Conservation (phyloP, 2,329 filamentous ascomycete genomes). For the Trichothecium sympodiale region DNA sequence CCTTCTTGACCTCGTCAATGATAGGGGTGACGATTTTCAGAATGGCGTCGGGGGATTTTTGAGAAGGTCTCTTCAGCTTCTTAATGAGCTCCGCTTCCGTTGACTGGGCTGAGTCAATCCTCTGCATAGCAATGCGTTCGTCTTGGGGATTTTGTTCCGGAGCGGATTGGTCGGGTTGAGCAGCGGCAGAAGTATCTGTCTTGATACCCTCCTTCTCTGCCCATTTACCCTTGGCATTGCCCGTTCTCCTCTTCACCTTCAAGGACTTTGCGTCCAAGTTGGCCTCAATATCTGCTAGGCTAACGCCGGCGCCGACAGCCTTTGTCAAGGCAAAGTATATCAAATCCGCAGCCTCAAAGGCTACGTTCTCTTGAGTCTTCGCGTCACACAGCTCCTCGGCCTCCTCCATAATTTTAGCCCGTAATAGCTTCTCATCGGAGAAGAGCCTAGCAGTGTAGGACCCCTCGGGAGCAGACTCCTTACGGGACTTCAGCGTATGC, state of each 20-base stretch:
- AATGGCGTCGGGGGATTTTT: slow-evolving; percentile 89
- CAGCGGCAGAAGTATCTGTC: slow-evolving; percentile 21
- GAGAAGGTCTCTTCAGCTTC: slow-evolving; percentile 77
- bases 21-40: slow-evolving; percentile 86
- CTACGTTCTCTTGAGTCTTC: slow-evolving; percentile 68
- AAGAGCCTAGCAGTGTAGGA: slow-evolving; percentile 93
- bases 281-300: slow-evolving; percentile 77
- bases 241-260: slow-evolving; percentile 87
- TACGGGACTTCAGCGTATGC: slow-evolving; percentile 74
- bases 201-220: slow-evolving; percentile 68
- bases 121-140: slow-evolving; percentile 68
- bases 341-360: slow-evolving; percentile 89
- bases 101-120: slow-evolving; percentile 58
- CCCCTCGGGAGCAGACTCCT: slow-evolving; percentile 69
- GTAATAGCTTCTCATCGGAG: slow-evolving; percentile 77
- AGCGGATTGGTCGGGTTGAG: slow-evolving; percentile 3
- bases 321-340: slow-evolving; percentile 94
- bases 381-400: slow-evolving; percentile 91
- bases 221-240: slow-evolving; percentile 91
- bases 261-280: slow-evolving; percentile 90
- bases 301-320: slow-evolving; percentile 75
- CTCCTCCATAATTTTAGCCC: slow-evolving; percentile 98
- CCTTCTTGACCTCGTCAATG: slow-evolving; percentile 71
- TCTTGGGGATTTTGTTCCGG: slow-evolving; percentile 18
- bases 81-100: slow-evolving; percentile 55